Evolutionary conservation across 2,329 filamentous ascomycete species (phyloP), one percentile per base, ranked within the genome.

Genomic region (Penicillium concentricum): DNA sequence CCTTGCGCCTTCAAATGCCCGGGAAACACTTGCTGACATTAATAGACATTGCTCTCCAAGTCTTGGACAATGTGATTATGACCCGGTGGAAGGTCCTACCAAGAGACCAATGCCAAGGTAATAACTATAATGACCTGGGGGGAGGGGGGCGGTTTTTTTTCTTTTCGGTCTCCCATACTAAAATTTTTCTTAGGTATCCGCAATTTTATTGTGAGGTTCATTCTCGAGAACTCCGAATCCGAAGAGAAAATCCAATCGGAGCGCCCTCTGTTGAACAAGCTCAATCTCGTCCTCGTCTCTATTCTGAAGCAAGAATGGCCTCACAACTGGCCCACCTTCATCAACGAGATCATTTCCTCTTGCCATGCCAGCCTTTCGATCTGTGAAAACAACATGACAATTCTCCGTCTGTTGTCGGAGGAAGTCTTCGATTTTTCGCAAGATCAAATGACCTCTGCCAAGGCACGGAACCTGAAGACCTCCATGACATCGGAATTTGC

Each of bases 381-480:
- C 68, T 99, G 95, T 84, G 94, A 99, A 80, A 99, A 99, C 81
- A 99, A 99, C 82, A 99, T 99, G 94, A 92, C 91, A 63, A 97
- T 99, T 67, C 84, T 99, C 66, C 88, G 94, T 58, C 81, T 99
- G 68, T 84, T 99, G 44, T 99, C 94, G 7, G 94, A 99, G 76
- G 94, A 99, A 76, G 93, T 99, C 37, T 99, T 99, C 72, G 94
- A 99, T 79, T 99, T 95, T 77, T 99, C 94, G 1, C 91, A 93
- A 62, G 94, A 99, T 72, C 91, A 97, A 75, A 97, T 99, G 93
- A 99, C 94, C n/a, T 97, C 93, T 37, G 86, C 89, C 57, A 99
- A 99, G 82, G 96, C 92, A 39, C 87, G 92, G 69, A 96, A 95
- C 75, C 82, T 99, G 61, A 99, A 99, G 82, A 93, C 92, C 66